Evolutionary conservation across 2,329 filamentous ascomycete species (phyloP).

Genomic region (Apiospora pterosperma): DNA sequence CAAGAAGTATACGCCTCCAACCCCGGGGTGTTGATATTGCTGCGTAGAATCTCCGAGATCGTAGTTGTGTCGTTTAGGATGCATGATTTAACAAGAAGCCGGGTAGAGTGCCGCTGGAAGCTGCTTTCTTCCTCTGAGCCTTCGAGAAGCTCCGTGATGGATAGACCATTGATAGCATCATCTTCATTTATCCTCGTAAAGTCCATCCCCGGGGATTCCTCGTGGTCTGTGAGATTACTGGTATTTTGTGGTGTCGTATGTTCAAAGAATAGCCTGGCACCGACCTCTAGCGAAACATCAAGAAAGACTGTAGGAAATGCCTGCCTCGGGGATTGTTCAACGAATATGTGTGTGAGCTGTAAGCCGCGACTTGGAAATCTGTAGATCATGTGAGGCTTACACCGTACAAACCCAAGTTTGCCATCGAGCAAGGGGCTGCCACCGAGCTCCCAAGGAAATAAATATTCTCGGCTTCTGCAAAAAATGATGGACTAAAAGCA

Average conservation of each 20-base stretch:
- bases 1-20: background rate
- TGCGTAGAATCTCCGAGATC: background rate
- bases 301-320: background rate
- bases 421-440: too few species aligned
- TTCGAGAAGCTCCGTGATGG: background rate
- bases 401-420: background rate
- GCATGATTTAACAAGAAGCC: background rate
- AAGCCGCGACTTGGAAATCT: too few species aligned
- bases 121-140: background rate
- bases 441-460: background rate
- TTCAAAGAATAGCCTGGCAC: background rate
- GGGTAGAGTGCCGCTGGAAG: background rate
- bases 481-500: background rate
- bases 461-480: background rate
- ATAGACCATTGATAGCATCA: background rate
- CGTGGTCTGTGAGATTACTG: too few species aligned
- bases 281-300: too few species aligned
- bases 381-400: background rate
- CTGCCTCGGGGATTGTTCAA: background rate
- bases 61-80: background rate
- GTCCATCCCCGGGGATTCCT: too few species aligned
- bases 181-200: background rate
- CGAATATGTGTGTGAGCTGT: background rate
- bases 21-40: background rate
- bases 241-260: background rate